Evolutionary conservation across 1,284 basidiomycete species (phyloP), one percentile per base, ranked within the genome.

Genomic region (Heimioporus retisporus): DNA sequence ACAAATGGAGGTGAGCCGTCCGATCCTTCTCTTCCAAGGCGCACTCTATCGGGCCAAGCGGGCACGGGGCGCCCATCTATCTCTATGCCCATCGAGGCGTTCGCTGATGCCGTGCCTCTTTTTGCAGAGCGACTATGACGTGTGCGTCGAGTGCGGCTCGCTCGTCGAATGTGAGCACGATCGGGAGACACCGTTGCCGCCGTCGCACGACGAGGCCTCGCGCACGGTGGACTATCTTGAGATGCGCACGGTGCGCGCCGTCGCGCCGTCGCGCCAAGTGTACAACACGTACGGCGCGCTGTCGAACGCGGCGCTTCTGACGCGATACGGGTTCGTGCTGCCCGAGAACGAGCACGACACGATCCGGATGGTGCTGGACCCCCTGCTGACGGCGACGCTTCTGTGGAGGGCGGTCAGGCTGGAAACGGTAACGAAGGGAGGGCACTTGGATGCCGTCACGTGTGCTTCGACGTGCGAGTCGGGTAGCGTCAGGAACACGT

Each of bases 201-300:
- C 66, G 59, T 65, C 62, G 19, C 68, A 64, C 40, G 70, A 66
- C 40, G 60, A 42, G 46, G 19, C 21, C 60, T 35, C 54, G 15
- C 42, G 61, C 53, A 76, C 79, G 56, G 83, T 84, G 63, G 75
- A 85, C 60, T 86, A 80, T 62, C 89, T 88, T 69, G 90, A 91
- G 69, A 92, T 93, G 91, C 87, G 92, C 18, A 82, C 88, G 2
- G 88, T 90, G 72, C 76, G 80, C 19, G 71, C 81, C 40, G 83
- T 94, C 55, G 77, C 81, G 5, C 81, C 86, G 0, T 81, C 81
- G 25, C 82, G 83, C 16, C 92, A 97, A 75, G 84, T 96, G 10
- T 96, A 90, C 85, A 98, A 97, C 79, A 93, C 92, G 3, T 98
- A 97, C 78, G 96, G 95, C 16, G n/a, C 61, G 54, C 64, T 80